phyloP scores from a whole-genome alignment of 176 grass and related monocot species.

The Puya raimondii region DNA sequence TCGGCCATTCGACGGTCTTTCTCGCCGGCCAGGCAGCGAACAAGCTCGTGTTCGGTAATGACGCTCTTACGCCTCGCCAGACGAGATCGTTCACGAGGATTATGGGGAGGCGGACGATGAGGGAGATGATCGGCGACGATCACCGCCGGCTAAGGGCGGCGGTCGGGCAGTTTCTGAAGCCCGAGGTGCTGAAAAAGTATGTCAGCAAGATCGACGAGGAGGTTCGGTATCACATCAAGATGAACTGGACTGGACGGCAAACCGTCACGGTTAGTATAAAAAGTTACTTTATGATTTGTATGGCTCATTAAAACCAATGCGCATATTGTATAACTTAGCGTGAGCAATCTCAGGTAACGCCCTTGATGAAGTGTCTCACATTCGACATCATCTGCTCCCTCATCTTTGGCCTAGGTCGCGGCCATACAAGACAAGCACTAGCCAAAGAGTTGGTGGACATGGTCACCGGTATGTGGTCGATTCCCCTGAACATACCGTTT shows the following conservation, averaged over 20 bases:
- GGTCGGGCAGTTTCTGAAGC: slow-evolving; percentile 23
- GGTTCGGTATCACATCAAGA: slow-evolving; percentile 19
- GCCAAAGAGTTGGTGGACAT: slow-evolving; percentile 25
- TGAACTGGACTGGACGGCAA: not conserved
- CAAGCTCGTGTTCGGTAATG: slow-evolving; percentile 32
- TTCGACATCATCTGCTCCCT: slow-evolving; percentile 31
- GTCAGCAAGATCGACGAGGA: slow-evolving; percentile 23
- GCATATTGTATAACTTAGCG: not conserved
- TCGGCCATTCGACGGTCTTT: slow-evolving; percentile 16
- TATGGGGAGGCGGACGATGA: slow-evolving; percentile 7
- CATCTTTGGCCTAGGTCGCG: slow-evolving; percentile 19
- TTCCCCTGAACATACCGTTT: slow-evolving; percentile 31
- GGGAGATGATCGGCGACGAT: slow-evolving; percentile 21
- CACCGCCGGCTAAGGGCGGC: slow-evolving; percentile 25
- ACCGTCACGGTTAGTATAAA: not conserved
- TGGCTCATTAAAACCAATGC: not conserved
- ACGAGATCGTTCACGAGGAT: slow-evolving; percentile 13
- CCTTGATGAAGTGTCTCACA: slow-evolving; percentile 32
- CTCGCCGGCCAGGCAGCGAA: slow-evolving; percentile 9
- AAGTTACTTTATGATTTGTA: not conserved
- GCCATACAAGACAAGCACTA: not conserved
- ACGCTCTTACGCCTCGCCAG: not conserved
- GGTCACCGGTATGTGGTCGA: slow-evolving; percentile 16
- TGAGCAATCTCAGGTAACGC: slow-evolving; percentile 11
- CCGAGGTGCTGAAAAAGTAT: slow-evolving; percentile 18